Percentiles rank a stretch among this genome's conserved stretches.
Evolutionary conservation across 2,329 filamentous ascomycete genomes (phyloP).

Genomic region (Hypoxylon sp.): DNA sequence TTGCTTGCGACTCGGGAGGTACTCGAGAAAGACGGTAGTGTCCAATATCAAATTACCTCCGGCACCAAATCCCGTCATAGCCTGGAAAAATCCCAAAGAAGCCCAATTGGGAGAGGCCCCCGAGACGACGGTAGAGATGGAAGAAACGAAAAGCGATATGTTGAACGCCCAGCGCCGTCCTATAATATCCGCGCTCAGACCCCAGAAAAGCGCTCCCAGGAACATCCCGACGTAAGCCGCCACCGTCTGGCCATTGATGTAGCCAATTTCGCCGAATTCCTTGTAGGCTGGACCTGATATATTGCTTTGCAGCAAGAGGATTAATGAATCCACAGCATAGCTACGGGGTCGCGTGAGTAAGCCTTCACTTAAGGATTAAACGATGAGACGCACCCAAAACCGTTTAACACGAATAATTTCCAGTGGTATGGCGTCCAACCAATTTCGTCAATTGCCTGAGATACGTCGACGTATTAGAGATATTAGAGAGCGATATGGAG

Average conservation of each 20-base stretch:
- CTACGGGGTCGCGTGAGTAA: slow-evolving; percentile 43
- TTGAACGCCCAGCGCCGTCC: slow-evolving; percentile 76
- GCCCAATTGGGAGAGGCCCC: slow-evolving; percentile 74
- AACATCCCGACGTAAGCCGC: slow-evolving; percentile 62
- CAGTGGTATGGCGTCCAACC: slow-evolving; percentile 55
- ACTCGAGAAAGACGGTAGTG: slow-evolving; percentile 61
- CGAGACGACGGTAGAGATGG: slow-evolving; percentile 68
- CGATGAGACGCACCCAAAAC: slow-evolving; percentile 59
- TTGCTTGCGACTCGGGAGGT: slow-evolving; percentile 61
- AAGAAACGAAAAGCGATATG: slow-evolving; percentile 68
- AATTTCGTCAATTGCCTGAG: slow-evolving; percentile 48
- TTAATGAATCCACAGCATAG: slow-evolving; percentile 65
- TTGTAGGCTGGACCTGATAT: slow-evolving; percentile 65
- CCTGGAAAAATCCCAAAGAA: slow-evolving; percentile 69
- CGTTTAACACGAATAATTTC: slow-evolving; percentile 68
- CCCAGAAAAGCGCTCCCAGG: slow-evolving; percentile 72
- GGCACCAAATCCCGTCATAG: slow-evolving; percentile 68
- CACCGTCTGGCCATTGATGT: slow-evolving; percentile 66
- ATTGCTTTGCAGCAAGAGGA: slow-evolving; percentile 69
- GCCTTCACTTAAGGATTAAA: not conserved
- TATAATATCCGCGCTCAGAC: slow-evolving; percentile 71
- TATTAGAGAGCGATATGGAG: too few relatives aligned
- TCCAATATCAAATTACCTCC: slow-evolving; percentile 72
- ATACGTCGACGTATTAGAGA: slow-evolving; percentile 11
- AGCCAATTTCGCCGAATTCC: slow-evolving; percentile 66